Evolutionary conservation across 441 rosid species (phyloP), one percentile per base, ranked within the genome.

Genomic region (Lepidium campestre): DNA sequence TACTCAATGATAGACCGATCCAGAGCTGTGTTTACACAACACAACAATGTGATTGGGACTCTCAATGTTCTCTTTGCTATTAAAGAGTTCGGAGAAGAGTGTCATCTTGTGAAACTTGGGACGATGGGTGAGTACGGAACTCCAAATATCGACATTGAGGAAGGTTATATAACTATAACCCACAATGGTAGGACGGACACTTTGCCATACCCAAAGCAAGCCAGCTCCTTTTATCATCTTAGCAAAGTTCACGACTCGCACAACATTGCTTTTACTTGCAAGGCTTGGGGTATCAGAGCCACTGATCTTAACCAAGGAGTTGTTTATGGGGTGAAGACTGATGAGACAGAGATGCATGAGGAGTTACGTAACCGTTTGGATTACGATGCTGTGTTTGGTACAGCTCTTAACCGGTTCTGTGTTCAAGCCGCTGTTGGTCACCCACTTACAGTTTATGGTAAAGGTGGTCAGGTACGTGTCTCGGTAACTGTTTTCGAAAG

Each of bases 71-170:
- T 93, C 49, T 93, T 93, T 76, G 94, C 96, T 39, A 90, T 93
- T 39, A 93, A 93, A 80, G 98, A 93, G 87, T 93, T 80, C 68
- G 71, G 79, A 61, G 91, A 90, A 75, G 77, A 88, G 18, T 93
- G 98, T 45, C 98, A 93, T 83, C 80, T 93, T 9, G 97, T 93
- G 55, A 90, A 93, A 77, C 91, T 93, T 2, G 98, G 97, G 55
- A 93, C 96, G 15, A 93, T 93, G 97, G 97, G 98, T 62, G 98
- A 93, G 80, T 88, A 90, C 44, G 96, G 98, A 61, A 93, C 98
- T 55, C 98, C 98, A 14, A 93, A 93, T 68, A 90, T 93, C 55
- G 97, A 93, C 66, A 93, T 93, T 5, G 98, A 90, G 61, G 98
- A 93, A 82, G 98, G 98, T 64, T 93, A 84, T 79, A 82, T 93